Evolutionary conservation across 2,329 filamentous ascomycete genomes (phyloP).

Genomic region (Zarea fungicola): DNA sequence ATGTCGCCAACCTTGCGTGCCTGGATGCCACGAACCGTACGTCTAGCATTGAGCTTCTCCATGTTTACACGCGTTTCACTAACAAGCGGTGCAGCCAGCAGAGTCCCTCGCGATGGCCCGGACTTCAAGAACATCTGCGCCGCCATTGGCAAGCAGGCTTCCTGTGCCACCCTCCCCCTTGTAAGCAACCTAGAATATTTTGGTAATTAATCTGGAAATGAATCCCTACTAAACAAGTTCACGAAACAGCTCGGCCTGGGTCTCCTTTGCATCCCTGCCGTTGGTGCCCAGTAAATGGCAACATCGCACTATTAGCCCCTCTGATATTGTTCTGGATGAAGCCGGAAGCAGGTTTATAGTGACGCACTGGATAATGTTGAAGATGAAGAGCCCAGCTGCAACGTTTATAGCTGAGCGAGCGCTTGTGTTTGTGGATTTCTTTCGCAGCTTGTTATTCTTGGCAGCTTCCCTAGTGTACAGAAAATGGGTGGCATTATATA

Average conservation of each 20-base stretch:
- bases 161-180: conserved; percentile 1
- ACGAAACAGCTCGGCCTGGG: not conserved
- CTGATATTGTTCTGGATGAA: not conserved
- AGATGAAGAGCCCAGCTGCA: not conserved
- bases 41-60: not conserved
- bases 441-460: not conserved
- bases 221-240: not conserved
- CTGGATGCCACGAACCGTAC: not conserved
- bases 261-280: not conserved
- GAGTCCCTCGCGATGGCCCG: not conserved
- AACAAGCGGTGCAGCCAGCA: not conserved
- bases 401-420: not conserved
- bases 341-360: not conserved
- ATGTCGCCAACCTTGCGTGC: conserved; percentile 13
- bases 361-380: not conserved
- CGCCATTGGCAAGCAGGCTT: conserved; percentile 9
- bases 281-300: not conserved
- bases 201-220: too few species aligned
- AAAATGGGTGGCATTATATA: conserved; percentile 12
- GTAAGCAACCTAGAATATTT: not conserved
- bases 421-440: not conserved
- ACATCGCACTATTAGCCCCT: not conserved
- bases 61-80: not conserved
- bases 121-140: not conserved
- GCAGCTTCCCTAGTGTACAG: not conserved